Conservation (phyloP, 306 rosid species). For the Fragaria ananassa region DNA sequence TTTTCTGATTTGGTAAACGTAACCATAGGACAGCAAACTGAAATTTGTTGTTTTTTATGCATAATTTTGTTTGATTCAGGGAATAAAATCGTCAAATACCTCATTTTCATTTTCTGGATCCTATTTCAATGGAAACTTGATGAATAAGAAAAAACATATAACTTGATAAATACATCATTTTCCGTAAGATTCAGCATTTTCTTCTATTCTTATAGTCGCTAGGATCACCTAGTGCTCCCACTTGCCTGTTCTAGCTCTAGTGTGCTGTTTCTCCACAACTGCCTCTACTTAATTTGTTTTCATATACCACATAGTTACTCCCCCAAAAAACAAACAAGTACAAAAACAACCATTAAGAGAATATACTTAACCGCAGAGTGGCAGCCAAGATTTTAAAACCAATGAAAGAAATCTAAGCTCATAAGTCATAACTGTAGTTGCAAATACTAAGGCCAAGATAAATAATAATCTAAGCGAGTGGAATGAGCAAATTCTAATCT, state of each 20-base stretch:
- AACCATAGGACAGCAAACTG: constrained; percentile 18
- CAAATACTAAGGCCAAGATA: too few relatives aligned
- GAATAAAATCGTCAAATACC: constrained; percentile 19
- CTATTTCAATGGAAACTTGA: too few relatives aligned
- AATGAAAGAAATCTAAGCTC: background rate
- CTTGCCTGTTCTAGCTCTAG: background rate
- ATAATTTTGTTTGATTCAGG: constrained; percentile 40
- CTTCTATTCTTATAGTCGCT: background rate
- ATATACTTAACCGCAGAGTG: too few relatives aligned
- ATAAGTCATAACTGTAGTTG: background rate
- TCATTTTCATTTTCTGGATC: background rate
- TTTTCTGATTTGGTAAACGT: background rate
- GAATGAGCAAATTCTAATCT: too few relatives aligned
- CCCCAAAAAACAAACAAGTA: background rate
- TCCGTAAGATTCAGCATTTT: too few relatives aligned
- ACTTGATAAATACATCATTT: too few relatives aligned
- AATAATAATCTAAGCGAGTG: too few relatives aligned
- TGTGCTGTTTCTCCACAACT: background rate
- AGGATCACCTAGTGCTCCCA: background rate
- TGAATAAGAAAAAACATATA: background rate
- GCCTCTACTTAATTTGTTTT: background rate
- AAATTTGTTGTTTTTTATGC: constrained; percentile 35
- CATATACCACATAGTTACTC: background rate
- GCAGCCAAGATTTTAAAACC: too few relatives aligned
- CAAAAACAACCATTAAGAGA: background rate